Percentiles rank a stretch among this genome's conserved stretches.
phyloP scores from a whole-genome alignment of 1,139 yeast species.

The Arxiozyma slooffiae region DNA sequence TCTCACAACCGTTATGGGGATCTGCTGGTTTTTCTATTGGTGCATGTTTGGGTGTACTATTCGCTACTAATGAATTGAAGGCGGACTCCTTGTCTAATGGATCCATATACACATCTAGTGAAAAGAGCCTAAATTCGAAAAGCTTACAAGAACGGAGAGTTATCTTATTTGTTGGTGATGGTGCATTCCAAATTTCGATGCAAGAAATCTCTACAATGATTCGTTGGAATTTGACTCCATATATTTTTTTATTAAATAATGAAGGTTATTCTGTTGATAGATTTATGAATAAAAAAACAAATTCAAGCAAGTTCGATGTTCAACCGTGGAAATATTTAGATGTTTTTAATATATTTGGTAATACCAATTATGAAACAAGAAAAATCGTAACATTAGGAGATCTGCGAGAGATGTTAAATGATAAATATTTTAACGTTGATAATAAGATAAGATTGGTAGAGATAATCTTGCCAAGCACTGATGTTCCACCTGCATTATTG shows the following conservation, averaged over 20 bases:
- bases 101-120: constrained; percentile 48
- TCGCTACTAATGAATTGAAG: constrained; percentile 62
- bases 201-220: constrained; percentile 68
- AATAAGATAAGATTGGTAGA: constrained; percentile 66
- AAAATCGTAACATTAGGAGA: constrained; percentile 40
- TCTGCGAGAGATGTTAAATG: constrained; percentile 38
- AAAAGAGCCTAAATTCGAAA: constrained; percentile 8
- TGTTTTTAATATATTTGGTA: constrained; percentile 59
- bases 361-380: constrained; percentile 55
- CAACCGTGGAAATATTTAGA: constrained; percentile 73
- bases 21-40: constrained; percentile 86
- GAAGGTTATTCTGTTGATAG: constrained; percentile 84
- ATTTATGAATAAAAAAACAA: constrained; percentile 57
- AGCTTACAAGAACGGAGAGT: constrained; percentile 33
- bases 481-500: constrained; percentile 65
- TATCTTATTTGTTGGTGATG: constrained; percentile 73
- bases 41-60: constrained; percentile 70
- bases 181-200: constrained; percentile 83
- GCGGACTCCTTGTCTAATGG: constrained; percentile 78
- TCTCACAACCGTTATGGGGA: constrained; percentile 64
- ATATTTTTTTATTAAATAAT: constrained; percentile 65
- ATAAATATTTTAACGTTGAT: constrained; percentile 45
- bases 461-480: constrained; percentile 68
- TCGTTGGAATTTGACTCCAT: constrained; percentile 50
- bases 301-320: constrained; percentile 65